phyloP scores from a whole-genome alignment of 176 grass and related monocot genomes.

The Aegilops speltoides region DNA sequence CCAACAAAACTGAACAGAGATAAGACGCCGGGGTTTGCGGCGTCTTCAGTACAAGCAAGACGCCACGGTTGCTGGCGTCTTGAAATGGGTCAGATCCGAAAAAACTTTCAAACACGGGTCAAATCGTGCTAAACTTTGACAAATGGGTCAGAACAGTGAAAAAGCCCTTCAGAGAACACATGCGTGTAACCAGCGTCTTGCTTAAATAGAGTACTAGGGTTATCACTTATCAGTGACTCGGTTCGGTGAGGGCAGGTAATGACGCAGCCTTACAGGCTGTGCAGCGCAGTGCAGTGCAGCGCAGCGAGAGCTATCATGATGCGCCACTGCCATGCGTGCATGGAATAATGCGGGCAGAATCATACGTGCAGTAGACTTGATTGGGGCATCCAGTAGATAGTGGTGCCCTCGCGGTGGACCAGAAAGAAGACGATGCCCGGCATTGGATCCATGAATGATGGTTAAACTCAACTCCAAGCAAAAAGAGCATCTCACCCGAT shows the following conservation, averaged over 20 bases:
- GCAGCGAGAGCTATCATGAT: constrained; percentile 11
- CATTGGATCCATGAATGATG: neutral
- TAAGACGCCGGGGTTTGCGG: no score
- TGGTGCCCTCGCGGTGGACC: neutral
- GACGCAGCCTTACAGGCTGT: neutral
- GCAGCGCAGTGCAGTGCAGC: neutral
- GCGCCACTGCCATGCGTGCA: neutral
- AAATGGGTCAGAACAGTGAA: no score
- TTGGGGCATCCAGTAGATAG: neutral
- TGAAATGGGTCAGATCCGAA: no score
- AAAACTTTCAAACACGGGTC: no score
- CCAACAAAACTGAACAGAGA: no score
- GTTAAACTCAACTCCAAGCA: neutral
- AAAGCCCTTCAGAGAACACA: no score
- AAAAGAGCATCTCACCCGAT: neutral
- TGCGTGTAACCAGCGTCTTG: no score
- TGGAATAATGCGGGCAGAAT: neutral
- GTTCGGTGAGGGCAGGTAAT: neutral
- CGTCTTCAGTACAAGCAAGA: no score
- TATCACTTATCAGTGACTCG: no score
- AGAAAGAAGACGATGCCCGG: neutral
- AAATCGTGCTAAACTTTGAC: no score
- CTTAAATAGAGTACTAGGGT: no score
- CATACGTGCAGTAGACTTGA: neutral
- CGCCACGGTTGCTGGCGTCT: no score